Evolutionary conservation across 768 basidiomycete genomes (phyloP).

Genomic region (Psilocybe tampanensis): DNA sequence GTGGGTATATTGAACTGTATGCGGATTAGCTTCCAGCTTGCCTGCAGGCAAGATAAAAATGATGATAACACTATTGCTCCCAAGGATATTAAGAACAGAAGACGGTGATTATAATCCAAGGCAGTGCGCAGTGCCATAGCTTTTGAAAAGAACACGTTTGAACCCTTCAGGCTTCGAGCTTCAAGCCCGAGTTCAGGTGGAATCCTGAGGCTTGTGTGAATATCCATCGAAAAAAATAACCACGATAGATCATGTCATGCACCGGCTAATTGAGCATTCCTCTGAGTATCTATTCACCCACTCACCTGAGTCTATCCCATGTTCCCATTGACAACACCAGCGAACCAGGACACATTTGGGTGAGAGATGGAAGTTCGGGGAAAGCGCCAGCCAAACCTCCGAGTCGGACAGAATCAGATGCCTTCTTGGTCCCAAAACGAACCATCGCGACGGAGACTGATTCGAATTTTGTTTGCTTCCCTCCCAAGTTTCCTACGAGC

Average conservation of each 20-base stretch:
- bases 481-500: background rate
- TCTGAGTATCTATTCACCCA: no score
- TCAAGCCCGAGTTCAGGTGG: no score
- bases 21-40: background rate
- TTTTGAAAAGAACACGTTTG: background rate
- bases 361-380: background rate
- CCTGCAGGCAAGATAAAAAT: conserved; percentile 6
- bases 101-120: background rate
- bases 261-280: background rate
- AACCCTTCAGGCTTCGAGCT: no score
- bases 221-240: background rate
- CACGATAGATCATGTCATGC: background rate
- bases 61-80: background rate
- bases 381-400: background rate
- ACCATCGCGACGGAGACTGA: no score
- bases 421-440: no score
- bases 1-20: background rate
- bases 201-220: no score
- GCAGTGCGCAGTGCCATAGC: background rate
- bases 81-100: background rate
- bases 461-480: background rate
- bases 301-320: background rate
- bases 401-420: no score
- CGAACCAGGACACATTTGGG: background rate
- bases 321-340: background rate